Percentiles rank a stretch among this genome's conserved stretches.
Conservation (phyloP, 192 early-diverging fungal species). For the Dissophora ornata region DNA sequence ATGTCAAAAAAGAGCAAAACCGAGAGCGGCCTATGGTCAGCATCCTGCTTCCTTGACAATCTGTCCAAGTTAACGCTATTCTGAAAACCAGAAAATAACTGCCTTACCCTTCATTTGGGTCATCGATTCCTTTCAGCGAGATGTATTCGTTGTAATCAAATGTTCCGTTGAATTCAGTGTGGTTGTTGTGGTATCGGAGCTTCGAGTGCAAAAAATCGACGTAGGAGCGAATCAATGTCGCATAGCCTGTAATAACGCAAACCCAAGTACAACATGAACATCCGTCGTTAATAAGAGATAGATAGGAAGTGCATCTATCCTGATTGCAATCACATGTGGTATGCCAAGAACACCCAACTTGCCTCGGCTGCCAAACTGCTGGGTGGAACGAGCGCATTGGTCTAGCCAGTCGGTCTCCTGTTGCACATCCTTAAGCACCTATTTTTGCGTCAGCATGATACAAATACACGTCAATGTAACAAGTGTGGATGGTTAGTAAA, state of each 20-base stretch:
- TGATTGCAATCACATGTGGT: no score
- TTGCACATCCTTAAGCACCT: constrained; percentile 87
- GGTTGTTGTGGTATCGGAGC: constrained; percentile 89
- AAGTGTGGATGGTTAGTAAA: neutral
- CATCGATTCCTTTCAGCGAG: constrained; percentile 91
- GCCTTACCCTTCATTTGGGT: constrained; percentile 96
- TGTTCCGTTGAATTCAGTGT: constrained; percentile 92
- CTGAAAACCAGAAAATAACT: no score
- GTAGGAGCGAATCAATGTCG: constrained; percentile 87
- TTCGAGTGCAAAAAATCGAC: constrained; percentile 90
- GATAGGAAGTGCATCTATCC: no score
- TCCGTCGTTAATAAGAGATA: no score
- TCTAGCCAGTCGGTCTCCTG: constrained; percentile 88
- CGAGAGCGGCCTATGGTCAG: no score
- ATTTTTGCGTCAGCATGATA: no score
- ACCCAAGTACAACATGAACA: neutral
- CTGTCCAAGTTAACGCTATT: no score
- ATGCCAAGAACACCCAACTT: no score
- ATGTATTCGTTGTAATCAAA: constrained; percentile 99
- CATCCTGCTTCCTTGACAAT: no score
- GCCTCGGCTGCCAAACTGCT: constrained; percentile 56
- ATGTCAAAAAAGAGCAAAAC: neutral
- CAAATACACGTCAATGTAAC: no score
- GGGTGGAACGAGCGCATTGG: constrained; percentile 64
- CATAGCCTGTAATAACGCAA: constrained; percentile 71